phyloP scores from a whole-genome alignment of 2,329 filamentous ascomycete species.

The Drechmeria coniospora region DNA sequence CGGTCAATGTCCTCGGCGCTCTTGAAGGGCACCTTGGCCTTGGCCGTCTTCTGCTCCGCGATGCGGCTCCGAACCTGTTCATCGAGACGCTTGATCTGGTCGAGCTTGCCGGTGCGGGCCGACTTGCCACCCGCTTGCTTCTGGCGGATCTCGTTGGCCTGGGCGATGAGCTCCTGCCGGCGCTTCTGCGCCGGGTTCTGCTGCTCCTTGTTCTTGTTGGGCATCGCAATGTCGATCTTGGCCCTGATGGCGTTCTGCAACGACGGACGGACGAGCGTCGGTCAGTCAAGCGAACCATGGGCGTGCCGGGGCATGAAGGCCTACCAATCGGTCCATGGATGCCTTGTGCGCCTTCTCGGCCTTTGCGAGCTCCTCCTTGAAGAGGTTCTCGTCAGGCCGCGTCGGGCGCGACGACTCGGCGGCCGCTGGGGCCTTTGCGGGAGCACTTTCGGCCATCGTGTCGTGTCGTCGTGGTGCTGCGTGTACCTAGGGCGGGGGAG shows the following conservation, averaged over 20 bases:
- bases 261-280: constrained; percentile 3
- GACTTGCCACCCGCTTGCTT: constrained; percentile 83
- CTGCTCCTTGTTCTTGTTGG: constrained; percentile 60
- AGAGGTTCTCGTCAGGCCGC: constrained; percentile 76
- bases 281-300: constrained; percentile 7
- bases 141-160: constrained; percentile 71
- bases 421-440: constrained; percentile 28
- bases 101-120: constrained; percentile 59
- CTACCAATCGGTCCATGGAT: constrained; percentile 45
- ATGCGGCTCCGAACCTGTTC: constrained; percentile 76
- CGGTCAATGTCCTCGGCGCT: constrained; percentile 73
- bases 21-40: constrained; percentile 72
- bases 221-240: constrained; percentile 72
- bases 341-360: constrained; percentile 78
- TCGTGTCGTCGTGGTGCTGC: constrained; percentile 16
- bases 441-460: constrained; percentile 29
- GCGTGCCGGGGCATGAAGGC: constrained; percentile 10
- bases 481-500: constrained; percentile 6
- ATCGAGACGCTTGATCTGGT: constrained; percentile 86
- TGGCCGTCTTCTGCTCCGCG: constrained; percentile 72
- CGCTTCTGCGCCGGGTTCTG: constrained; percentile 68
- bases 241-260: constrained; percentile 74
- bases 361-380: constrained; percentile 62
- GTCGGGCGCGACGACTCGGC: constrained; percentile 46
- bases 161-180: constrained; percentile 68